Evolutionary conservation across 305 asterid genomes (phyloP).

Genomic region (Fraxinus sp.): DNA sequence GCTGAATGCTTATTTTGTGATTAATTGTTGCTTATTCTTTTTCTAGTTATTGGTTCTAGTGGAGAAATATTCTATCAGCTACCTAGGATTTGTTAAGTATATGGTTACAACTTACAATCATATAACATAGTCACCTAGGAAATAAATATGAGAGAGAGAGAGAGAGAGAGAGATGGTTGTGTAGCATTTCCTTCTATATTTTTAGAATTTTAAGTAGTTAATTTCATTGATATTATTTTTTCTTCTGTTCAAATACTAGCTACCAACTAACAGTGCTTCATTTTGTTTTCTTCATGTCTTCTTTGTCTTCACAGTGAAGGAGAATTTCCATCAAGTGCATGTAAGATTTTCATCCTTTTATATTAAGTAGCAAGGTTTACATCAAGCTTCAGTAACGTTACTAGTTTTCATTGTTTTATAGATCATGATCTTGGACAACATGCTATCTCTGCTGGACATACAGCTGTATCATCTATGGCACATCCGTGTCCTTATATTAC

Average conservation of each 20-base stretch:
- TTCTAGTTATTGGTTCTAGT: conserved; percentile 1
- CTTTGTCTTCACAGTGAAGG: conserved; percentile 57
- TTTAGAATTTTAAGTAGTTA: not conserved
- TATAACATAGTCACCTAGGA: not conserved
- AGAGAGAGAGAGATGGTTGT: not conserved
- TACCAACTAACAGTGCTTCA: conserved; percentile 26
- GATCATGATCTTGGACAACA: conserved; percentile 67
- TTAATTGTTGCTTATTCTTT: not conserved
- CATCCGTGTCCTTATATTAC: conserved; percentile 81
- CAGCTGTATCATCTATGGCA: conserved; percentile 54
- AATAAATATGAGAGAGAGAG: not conserved
- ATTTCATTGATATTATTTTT: not conserved
- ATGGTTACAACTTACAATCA: not conserved
- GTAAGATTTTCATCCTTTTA: conserved; percentile 49
- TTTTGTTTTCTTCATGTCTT: conserved; percentile 10
- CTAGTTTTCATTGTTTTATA: conserved; percentile 33
- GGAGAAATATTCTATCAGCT: not conserved
- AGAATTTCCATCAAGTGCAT: conserved; percentile 57
- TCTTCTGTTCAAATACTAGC: not conserved
- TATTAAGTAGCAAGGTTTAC: conserved; percentile 17
- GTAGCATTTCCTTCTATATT: not conserved
- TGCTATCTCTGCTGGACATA: conserved; percentile 53
- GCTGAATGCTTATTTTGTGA: not conserved
- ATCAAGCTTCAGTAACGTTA: conserved; percentile 27
- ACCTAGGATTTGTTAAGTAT: not conserved